Conservation (phyloP, 805 yeast species). For the Saccharomycopsis fibuligera region DNA sequence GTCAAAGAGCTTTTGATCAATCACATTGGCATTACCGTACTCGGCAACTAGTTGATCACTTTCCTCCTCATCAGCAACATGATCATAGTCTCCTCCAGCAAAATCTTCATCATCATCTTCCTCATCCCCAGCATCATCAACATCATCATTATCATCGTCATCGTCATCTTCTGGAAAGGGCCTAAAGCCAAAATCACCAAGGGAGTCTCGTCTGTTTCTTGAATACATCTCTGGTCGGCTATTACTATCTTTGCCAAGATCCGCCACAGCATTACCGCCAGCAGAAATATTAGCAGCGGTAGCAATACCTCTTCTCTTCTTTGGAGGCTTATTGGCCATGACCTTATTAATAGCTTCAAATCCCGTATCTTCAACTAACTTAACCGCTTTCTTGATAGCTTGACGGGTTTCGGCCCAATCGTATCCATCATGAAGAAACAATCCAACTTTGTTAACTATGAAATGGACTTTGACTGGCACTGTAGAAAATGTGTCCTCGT, state of each 20-base stretch:
- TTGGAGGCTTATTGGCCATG: background rate
- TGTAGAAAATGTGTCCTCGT: background rate
- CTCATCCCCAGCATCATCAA: slow-evolving; percentile 11
- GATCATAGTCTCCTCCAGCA: slow-evolving; percentile 5
- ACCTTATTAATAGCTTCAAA: slow-evolving; percentile 6
- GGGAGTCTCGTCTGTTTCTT: slow-evolving; percentile 19
- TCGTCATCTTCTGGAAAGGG: slow-evolving; percentile 18
- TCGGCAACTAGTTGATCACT: slow-evolving; percentile 19
- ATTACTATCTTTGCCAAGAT: no score
- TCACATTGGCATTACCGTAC: slow-evolving; percentile 27
- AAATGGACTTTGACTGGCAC: slow-evolving; percentile 29
- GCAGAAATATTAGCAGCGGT: background rate
- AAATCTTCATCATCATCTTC: slow-evolving; percentile 19
- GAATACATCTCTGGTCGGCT: no score
- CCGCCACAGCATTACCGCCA: background rate
- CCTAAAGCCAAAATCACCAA: slow-evolving; percentile 21
- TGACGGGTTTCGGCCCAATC: slow-evolving; percentile 82
- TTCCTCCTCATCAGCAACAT: slow-evolving; percentile 8
- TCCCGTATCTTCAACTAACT: slow-evolving; percentile 49
- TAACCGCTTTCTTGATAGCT: slow-evolving; percentile 59
- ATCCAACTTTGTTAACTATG: slow-evolving; percentile 31
- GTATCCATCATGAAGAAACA: slow-evolving; percentile 78
- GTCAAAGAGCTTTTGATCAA: slow-evolving; percentile 65
- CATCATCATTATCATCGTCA: slow-evolving; percentile 14
- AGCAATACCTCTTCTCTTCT: background rate